Base-by-base conservation (phyloP, 805 yeast genomes). In the Ogataea ramenticola region DNA sequence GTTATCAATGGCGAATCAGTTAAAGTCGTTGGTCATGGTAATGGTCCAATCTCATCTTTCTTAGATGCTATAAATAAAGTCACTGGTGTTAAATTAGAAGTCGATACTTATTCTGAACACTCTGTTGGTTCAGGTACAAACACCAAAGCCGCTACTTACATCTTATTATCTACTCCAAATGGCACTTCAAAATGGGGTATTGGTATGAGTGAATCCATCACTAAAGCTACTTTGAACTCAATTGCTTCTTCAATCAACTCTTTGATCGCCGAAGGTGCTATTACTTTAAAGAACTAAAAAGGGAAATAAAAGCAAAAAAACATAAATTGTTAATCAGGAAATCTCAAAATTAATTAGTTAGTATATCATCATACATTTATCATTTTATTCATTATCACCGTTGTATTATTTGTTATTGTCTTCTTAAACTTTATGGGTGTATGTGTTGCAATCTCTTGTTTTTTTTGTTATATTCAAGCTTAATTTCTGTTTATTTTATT, bases 181-280 rank as follows among this genome's bases (percentile, higher is more conserved):
- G 67, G 56, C 41, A 56, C 64, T 40, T 56, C 65, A 47, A 63
- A 63, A 55, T 90, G 96, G 96, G 97, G 97, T 66, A 90, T 90
- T 46, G 97, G 96, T 58, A 79, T 88, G 49, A 82, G 87, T 60
- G 91, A 82, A 65, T 96, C 90, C 66, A 93, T 86, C 43, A 82
- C 95, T 22, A 83, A 82, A 57, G 93, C 96, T 40, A 81, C 95
- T 6, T 76, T 86, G 55, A 73, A 75, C 53, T 77, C 91, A 15
- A 71, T 84, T 49, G 58, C 82, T 36, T 79, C 90, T 17, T 72
- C 83, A 45, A 68, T 84, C 42, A 85, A 85, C 56, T 66, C 67
- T 40, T 61, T 75, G 42, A 46, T 58, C 29, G 52, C 49, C 30
- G 35, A 49, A 36, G 46, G 47, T 8, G 45, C 39, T 34, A 42